These are phyloP conservation scores for Astrocystis sublimbata DNA, from an alignment of 495 filamentous ascomycete species.

Conservation along the genomic window DNA sequence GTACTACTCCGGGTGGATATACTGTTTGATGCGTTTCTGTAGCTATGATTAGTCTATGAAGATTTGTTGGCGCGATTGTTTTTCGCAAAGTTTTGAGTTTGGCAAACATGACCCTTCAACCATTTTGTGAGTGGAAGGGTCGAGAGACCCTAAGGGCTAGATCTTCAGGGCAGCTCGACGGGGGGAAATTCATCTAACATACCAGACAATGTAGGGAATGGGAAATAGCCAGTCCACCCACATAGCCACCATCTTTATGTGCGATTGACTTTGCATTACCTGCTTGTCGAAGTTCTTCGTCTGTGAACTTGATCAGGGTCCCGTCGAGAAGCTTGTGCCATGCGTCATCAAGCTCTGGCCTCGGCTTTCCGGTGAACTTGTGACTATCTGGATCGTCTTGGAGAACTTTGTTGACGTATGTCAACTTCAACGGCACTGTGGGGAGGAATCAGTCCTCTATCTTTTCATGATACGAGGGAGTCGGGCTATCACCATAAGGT, in stretches of 20 bases:
- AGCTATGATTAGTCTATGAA: no score
- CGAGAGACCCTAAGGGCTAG: no score
- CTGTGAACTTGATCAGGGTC: constrained; percentile 16
- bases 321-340: constrained; percentile 24
- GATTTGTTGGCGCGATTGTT: no score
- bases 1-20: constrained; percentile 26
- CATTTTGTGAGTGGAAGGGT: no score
- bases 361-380: constrained; percentile 25
- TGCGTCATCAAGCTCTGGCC: constrained; percentile 25
- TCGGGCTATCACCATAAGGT: background rate
- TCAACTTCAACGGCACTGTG: constrained; percentile 18
- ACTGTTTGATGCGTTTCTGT: constrained; percentile 31
- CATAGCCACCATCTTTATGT: constrained; percentile 24
- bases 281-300: constrained; percentile 20
- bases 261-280: constrained; percentile 14
- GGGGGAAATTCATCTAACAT: no score
- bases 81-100: no score
- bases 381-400: constrained; percentile 11
- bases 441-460: background rate
- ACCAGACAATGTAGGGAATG: constrained; percentile 28
- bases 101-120: no score
- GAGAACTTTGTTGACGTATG: constrained; percentile 21
- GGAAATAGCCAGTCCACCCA: constrained; percentile 22
- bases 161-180: no score
- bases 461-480: background rate